Evolutionary conservation across 129 eudicot genomes (phyloP).

Genomic region (Mikania micrantha): DNA sequence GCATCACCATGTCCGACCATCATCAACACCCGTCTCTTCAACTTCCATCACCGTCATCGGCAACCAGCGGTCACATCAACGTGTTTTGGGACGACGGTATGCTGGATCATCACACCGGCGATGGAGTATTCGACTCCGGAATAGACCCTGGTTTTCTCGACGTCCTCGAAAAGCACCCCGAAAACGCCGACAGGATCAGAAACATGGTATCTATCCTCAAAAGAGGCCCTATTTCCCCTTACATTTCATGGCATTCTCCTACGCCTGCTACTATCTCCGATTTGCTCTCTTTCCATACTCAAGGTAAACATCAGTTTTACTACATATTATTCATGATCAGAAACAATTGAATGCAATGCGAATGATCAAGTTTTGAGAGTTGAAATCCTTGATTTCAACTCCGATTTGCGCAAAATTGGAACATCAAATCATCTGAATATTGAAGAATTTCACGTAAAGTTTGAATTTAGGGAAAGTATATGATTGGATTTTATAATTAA

Average conservation of each 20-base stretch:
- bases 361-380: neutral
- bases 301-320: slow-evolving; percentile 30
- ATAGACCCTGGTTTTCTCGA: slow-evolving; percentile 84
- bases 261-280: slow-evolving; percentile 58
- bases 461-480: neutral
- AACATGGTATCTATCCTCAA: slow-evolving; percentile 84
- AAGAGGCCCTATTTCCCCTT: slow-evolving; percentile 80
- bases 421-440: too few relatives aligned
- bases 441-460: too few relatives aligned
- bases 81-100: slow-evolving; percentile 19
- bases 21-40: neutral
- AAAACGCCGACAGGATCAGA: slow-evolving; percentile 62
- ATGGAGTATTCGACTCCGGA: slow-evolving; percentile 82
- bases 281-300: slow-evolving; percentile 67
- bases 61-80: neutral
- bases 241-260: slow-evolving; percentile 68
- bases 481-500: neutral
- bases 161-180: slow-evolving; percentile 88
- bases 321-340: too few relatives aligned
- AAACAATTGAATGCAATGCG: too few relatives aligned
- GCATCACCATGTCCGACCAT: slow-evolving; percentile 3
- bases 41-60: neutral
- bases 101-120: slow-evolving; percentile 69
- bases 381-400: neutral
- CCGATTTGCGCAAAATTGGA: too few relatives aligned